These are phyloP conservation scores for Thelonectria rubi DNA, from an alignment of 2,329 filamentous ascomycete species.

Conservation along the genomic window DNA sequence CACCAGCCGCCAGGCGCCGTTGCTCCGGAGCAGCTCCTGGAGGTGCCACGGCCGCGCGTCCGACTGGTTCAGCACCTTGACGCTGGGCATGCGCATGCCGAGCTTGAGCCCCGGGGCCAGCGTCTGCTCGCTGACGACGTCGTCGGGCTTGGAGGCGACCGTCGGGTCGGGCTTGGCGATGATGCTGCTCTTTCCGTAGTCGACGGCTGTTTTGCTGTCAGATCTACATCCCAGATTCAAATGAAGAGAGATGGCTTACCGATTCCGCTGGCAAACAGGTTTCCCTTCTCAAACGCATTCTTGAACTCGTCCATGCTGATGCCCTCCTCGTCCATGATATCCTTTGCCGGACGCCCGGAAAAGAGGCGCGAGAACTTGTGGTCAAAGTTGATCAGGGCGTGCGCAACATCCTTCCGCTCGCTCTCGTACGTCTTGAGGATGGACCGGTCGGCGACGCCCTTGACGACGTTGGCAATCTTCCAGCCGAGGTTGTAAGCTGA, in stretches of 20 bases:
- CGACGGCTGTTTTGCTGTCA: conserved; percentile 12
- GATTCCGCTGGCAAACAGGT: conserved; percentile 47
- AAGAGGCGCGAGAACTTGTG: conserved; percentile 66
- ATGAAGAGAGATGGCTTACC: background rate
- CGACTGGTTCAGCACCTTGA: conserved; percentile 67
- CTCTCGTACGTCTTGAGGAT: conserved; percentile 60
- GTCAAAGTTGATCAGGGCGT: conserved; percentile 73
- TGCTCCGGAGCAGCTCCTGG: conserved; percentile 62
- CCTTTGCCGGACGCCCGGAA: conserved; percentile 59
- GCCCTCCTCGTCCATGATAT: conserved; percentile 68
- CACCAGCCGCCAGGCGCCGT: conserved; percentile 67
- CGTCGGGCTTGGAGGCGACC: background rate
- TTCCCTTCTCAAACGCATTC: conserved; percentile 66
- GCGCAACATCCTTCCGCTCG: conserved; percentile 67
- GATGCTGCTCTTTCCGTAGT: conserved; percentile 31
- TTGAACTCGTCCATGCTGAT: conserved; percentile 71
- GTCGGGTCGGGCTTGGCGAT: conserved; percentile 23
- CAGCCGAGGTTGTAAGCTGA: conserved; percentile 60
- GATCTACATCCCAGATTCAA: too few relatives aligned
- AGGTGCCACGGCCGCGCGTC: conserved; percentile 66
- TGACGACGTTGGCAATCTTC: conserved; percentile 61
- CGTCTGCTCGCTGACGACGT: background rate
- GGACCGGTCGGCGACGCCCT: conserved; percentile 52
- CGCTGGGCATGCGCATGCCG: conserved; percentile 68
- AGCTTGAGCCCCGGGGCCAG: conserved; percentile 26